Evolutionary conservation across 2,329 filamentous ascomycete genomes (phyloP), one percentile per base, ranked within the genome.

Genomic region (Xylariaceae sp.): DNA sequence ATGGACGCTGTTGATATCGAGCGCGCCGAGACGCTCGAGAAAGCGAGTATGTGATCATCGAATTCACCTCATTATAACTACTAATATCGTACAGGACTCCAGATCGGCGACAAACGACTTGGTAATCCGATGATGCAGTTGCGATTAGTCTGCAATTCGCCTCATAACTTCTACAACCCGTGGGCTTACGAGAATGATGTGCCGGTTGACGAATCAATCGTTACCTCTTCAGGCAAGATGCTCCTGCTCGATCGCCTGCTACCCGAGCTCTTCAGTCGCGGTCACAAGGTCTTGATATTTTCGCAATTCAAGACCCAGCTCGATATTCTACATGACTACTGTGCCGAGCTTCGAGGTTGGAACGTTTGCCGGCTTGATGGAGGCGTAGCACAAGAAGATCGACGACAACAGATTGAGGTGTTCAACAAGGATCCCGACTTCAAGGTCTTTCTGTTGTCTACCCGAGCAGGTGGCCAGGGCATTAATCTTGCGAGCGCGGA

Each of bases 111-210:
- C 35, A 97, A 97, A 71, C 96, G 95, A 60, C 75, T 97, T 1
- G 91, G 93, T 37, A 98, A 98, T 55, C 87, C 90, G 0, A 70
- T 97, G 17, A 89, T 95, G 75, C 93, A 98, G 63, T 80, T 95
- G 3, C 86, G 93, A 0, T 77, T 96, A 0, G 89, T 88, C 10
- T 97, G 93, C 67, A 95, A 98, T 65, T 88, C 83, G 1, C 93
- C 93, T 0, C 91, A 96, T 67, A 95, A 96, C 62, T 97, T 98
- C 64, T 97, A 95, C 68, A 94, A 90, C 62, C 92, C 93, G 0
- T 97, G 92, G 79, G 74, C 79, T 0, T 72, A 73, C 5, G 75
- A 79, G 14, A 73, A 77, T 2, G 76, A 77, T 5, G 64, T 76
- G 0, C 71, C 77, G 0, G 71, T 89, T 0, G 90, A 97, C 58